Evolutionary conservation across 177 flowering plant genomes (phyloP).

Genomic region (Tripterygium wilfordii): DNA sequence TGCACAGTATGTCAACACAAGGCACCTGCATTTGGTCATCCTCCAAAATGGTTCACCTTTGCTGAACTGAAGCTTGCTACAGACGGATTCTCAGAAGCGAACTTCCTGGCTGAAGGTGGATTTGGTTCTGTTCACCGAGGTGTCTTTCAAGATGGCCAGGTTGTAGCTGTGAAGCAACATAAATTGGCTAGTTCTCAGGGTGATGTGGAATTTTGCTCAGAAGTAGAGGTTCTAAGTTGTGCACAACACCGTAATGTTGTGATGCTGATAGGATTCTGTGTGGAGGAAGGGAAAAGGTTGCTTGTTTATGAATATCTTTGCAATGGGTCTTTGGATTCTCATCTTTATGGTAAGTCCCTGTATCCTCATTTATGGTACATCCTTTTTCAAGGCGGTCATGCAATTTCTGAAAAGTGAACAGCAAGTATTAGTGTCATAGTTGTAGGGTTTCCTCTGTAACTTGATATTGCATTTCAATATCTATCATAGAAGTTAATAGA

Average conservation of each 20-base stretch:
- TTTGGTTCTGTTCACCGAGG: constrained; percentile 93
- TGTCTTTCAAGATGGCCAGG: constrained; percentile 75
- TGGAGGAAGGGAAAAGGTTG: constrained; percentile 71
- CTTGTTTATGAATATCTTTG: constrained; percentile 92
- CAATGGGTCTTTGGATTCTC: constrained; percentile 87
- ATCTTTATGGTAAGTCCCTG: constrained; percentile 76
- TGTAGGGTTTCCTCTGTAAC: too few relatives aligned
- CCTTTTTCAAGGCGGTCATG: too few relatives aligned
- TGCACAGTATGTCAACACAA: constrained; percentile 87
- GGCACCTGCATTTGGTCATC: constrained; percentile 78
- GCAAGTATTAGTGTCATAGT: too few relatives aligned
- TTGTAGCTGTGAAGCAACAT: constrained; percentile 88
- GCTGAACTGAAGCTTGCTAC: constrained; percentile 81
- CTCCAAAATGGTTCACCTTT: constrained; percentile 79
- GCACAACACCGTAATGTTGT: constrained; percentile 99
- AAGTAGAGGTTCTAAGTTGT: constrained; percentile 91
- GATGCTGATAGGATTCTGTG: constrained; percentile 82
- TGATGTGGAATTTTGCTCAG: constrained; percentile 86
- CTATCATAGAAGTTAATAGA: too few relatives aligned
- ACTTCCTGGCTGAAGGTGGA: constrained; percentile 97
- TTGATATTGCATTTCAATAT: too few relatives aligned
- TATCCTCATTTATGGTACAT: background rate
- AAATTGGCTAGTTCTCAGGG: constrained; percentile 91
- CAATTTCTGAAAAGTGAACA: too few relatives aligned
- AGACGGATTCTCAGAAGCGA: constrained; percentile 63